phyloP scores from a whole-genome alignment of 1,284 basidiomycete genomes.

The Mycosarcoma maydis region DNA sequence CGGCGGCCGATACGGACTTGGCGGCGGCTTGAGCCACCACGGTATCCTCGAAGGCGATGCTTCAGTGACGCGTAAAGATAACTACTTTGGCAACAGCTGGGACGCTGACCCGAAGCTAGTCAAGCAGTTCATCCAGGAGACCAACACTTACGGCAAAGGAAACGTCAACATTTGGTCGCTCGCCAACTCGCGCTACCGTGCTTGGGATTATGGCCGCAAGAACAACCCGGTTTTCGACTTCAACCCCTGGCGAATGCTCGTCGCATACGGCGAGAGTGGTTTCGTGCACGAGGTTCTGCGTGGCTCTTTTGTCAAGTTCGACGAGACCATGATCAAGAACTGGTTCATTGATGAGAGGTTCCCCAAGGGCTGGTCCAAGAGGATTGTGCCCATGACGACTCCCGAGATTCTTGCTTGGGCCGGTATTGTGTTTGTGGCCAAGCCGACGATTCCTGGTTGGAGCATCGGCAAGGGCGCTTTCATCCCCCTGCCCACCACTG shows the following conservation, averaged over 20 bases:
- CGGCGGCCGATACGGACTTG: constrained; percentile 24
- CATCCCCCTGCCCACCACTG: constrained; percentile 22
- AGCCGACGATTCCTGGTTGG: constrained; percentile 34
- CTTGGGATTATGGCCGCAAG: constrained; percentile 7
- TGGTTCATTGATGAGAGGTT: constrained; percentile 37
- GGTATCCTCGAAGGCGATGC: constrained; percentile 36
- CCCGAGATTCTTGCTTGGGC: constrained; percentile 39
- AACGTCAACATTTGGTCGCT: constrained; percentile 22
- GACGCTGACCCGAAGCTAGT: constrained; percentile 19
- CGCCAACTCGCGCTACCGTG: constrained; percentile 31
- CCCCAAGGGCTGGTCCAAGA: constrained; percentile 29
- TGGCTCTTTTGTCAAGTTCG: constrained; percentile 30
- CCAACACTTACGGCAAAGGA: constrained; percentile 31
- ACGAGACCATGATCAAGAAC: constrained; percentile 29
- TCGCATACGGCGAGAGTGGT: constrained; percentile 36
- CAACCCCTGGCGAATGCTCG: constrained; percentile 41
- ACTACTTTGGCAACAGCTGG: constrained; percentile 44
- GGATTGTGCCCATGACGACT: constrained; percentile 23
- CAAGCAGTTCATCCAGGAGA: constrained; percentile 32
- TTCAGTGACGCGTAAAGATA: constrained; percentile 34
- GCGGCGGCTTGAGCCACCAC: constrained; percentile 29
- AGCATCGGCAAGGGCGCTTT: constrained; percentile 30
- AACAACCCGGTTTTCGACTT: constrained; percentile 37
- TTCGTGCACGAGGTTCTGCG: constrained; percentile 36
- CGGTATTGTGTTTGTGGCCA: constrained; percentile 10